A percentile compares a stretch with the other conserved stretches of the same genome.
These are phyloP conservation scores for Skeletonema marinoi DNA, from an alignment of 108 stramenopile genomes.

Conservation along the genomic window DNA sequence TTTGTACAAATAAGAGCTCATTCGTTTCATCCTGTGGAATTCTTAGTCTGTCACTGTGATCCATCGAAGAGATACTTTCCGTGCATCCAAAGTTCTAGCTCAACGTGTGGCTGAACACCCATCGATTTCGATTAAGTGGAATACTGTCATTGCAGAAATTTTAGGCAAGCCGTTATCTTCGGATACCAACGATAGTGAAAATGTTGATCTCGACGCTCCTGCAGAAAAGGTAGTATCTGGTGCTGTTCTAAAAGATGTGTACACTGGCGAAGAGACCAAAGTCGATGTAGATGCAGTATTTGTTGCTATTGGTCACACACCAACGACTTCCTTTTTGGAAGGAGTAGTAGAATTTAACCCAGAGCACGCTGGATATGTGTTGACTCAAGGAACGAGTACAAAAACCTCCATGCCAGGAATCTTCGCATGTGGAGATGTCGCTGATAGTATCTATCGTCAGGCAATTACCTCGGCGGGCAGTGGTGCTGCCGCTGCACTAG, in stretches of 20 bases:
- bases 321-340: constrained; percentile 84
- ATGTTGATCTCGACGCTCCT: constrained; percentile 69
- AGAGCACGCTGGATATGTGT: constrained; percentile 85
- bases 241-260: constrained; percentile 67
- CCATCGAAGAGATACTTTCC: constrained; percentile 90
- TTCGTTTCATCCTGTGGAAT: neutral
- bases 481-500: constrained; percentile 94
- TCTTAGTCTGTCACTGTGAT: constrained; percentile 80
- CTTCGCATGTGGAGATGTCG: constrained; percentile 95
- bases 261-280: constrained; percentile 57
- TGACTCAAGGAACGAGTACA: constrained; percentile 63
- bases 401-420: constrained; percentile 91
- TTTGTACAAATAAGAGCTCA: neutral
- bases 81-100: constrained; percentile 89
- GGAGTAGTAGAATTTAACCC: constrained; percentile 84
- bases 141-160: constrained; percentile 77
- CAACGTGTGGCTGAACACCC: constrained; percentile 87
- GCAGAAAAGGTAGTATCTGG: constrained; percentile 67
- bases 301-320: constrained; percentile 95
- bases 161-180: constrained; percentile 56
- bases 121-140: constrained; percentile 84
- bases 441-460: constrained; percentile 94
- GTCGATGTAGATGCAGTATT: constrained; percentile 87
- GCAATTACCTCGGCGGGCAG: constrained; percentile 94
- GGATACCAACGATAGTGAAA: constrained; percentile 36